Evolutionary conservation across 2,329 filamentous ascomycete genomes (phyloP), one percentile per base, ranked within the genome.

Genomic region (Clonostachys rosea): DNA sequence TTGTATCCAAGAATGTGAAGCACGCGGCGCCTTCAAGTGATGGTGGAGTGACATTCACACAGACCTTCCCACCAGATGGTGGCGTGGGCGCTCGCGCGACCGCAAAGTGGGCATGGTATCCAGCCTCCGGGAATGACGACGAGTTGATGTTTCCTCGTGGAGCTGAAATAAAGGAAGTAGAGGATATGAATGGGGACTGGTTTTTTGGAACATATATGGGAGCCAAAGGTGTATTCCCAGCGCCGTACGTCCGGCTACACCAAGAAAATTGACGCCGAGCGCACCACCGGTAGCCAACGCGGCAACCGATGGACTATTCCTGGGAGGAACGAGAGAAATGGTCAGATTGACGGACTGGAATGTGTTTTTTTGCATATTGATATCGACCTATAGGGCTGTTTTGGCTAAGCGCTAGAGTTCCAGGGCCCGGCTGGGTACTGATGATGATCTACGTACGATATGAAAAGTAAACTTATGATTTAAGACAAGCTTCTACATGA

Each of bases 111-210:
- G 77, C 83, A 5, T 95, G 89, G 76, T 91, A 86, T 59, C 89
- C 90, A 0, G 77, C 78, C 3, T 67, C 75, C 0, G 76, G 69
- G 4, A 79, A 79, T 2, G 73, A 72, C 17, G 88, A 96, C 60
- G 92, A 97, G 67, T 68, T 97, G 39, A 66, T 84, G 52, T 96
- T 97, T 56, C 92, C 92, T 0, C 84, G 83, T 44, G 84, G 87
- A 10, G 91, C 91, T 0, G 88, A 94, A 64, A 79, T 97, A 13
- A 76, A 78, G 7, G 92, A 97, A 69, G 82, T 87, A 36, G 86
- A 92, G 62, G 87, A 94, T 63, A 82, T 95, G 43, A 96, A 96
- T 62, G 88, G 86, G 16, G 91, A 96, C 63, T 97, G 91, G 91
- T 91, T 79, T 59, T 87, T 86, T 69, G 92, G 92, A 1, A 83